Conservation (phyloP, 331 rosid species). For the Quercus phellos region DNA sequence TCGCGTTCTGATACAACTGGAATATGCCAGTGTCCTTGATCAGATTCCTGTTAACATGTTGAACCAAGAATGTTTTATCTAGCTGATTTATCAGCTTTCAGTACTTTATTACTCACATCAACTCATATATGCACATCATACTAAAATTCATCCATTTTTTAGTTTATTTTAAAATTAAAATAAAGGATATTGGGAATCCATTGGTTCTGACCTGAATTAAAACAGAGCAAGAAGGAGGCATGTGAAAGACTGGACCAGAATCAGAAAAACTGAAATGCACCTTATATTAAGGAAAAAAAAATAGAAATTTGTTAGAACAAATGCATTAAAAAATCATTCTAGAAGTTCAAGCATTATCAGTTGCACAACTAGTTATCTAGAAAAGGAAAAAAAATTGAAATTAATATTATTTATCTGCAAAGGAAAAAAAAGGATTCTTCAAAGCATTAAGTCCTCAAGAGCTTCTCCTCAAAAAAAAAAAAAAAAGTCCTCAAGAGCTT, state of each 20-base stretch:
- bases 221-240: conserved; percentile 96
- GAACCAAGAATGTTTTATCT: background rate
- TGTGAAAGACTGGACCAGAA: conserved; percentile 73
- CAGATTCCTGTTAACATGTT: conserved; percentile 72
- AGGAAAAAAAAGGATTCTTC: background rate
- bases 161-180: background rate
- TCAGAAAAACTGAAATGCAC: conserved; percentile 77
- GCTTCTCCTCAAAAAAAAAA: background rate
- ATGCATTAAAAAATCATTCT: background rate
- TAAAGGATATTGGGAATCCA: background rate
- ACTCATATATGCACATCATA: background rate
- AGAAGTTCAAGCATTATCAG: background rate
- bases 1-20: conserved; percentile 60
- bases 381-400: background rate
- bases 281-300: conserved; percentile 35
- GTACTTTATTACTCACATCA: background rate
- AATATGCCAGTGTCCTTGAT: conserved; percentile 83
- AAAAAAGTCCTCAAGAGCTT: background rate
- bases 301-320: conserved; percentile 7
- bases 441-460: background rate
- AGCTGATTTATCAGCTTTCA: background rate
- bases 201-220: conserved; percentile 69
- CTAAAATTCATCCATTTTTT: background rate
- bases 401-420: background rate
- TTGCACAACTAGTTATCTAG: background rate